Evolutionary conservation across 139 green algal genomes (phyloP), one percentile per base, ranked within the genome.

Genomic region (Tetratostichococcus sp.): DNA sequence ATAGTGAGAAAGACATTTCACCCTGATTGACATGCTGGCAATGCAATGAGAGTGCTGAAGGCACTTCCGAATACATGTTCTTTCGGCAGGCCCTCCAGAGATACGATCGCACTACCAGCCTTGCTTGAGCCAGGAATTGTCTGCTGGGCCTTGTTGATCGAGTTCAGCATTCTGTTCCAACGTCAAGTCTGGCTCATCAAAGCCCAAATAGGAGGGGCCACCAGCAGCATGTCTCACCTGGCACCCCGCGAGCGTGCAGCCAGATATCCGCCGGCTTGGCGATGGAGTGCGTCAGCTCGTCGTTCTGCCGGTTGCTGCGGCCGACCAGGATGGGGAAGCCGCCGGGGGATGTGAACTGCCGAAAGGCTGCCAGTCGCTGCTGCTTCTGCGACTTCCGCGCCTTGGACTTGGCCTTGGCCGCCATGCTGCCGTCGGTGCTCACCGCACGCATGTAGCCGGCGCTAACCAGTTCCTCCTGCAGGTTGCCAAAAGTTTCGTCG

Each of bases 261-360:
- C 93, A 97, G 26, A 96, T 62, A 71, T 97, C 93, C 8, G 81
- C 71, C 30, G 72, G 57, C 30, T 89, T 77, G 2, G 91, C 91
- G n/a, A 94, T 73, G 70, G 81, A 50, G 30, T 83, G 82, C 33
- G 80, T 90, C 77, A 97, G 82, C 76, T 88, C 79, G 73, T 97
- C 93, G 73, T 97, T 97, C 77, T 97, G 91, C 43, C 80, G 81
- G 82, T 93, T 94, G 84, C 93, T 97, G 30, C 93, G 81, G 30
- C 93, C 93, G 21, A 97, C 79, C 70, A 95, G 81, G 28, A 95
- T 77, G 70, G 78, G 78, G 43, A 87, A 84, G 1, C 90, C 91
- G 31, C 79, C 74, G 31, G 92, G 92, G 16, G 86, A 88, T 3
- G 34, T 72, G 72, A 87, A 94, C 17, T 71, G 67, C 23, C 92